These are phyloP conservation scores for Mortierella sp. DNA, from an alignment of 371 early-diverging fungal genomes.

Conservation along the genomic window DNA sequence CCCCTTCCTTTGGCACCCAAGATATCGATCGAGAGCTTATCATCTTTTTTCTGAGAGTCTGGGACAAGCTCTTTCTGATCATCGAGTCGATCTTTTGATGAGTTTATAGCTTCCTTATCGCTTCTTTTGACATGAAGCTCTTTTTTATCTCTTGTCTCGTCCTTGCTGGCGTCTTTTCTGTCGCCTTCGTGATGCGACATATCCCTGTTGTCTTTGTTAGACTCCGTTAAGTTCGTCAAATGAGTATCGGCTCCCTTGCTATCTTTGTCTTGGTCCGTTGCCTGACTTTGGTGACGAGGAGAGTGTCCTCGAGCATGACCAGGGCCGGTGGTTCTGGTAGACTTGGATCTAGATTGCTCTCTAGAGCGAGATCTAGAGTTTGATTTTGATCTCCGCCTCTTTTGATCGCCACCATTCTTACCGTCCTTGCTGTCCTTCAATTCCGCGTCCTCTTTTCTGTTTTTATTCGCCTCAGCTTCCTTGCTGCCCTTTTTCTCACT, in stretches of 20 bases:
- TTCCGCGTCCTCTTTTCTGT: neutral
- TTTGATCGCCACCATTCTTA: neutral
- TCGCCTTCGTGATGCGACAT: neutral
- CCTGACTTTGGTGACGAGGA: neutral
- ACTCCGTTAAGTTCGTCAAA: too few species aligned
- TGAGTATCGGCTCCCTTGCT: neutral
- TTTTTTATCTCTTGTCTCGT: neutral
- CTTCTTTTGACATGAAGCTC: neutral
- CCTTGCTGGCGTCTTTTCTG: neutral
- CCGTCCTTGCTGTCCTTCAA: constrained; percentile 6
- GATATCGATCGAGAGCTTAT: neutral
- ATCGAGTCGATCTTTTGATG: neutral
- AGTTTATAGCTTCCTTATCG: neutral
- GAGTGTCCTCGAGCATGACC: constrained; percentile 1
- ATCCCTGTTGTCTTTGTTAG: neutral
- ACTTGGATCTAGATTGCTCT: constrained; percentile 5
- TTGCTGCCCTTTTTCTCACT: constrained; percentile 1
- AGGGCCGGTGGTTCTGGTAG: neutral
- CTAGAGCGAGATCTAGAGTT: constrained; percentile 12
- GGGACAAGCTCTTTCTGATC: neutral
- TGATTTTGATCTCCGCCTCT: constrained; percentile 13
- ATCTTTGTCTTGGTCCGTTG: neutral
- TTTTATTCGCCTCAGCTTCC: constrained; percentile 1
- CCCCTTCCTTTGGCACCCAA: constrained; percentile 2
- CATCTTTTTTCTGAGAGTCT: constrained; percentile 1